These are phyloP conservation scores for Aspergillus sp. DNA, from an alignment of 2,329 filamentous ascomycete genomes.

Conservation along the genomic window DNA sequence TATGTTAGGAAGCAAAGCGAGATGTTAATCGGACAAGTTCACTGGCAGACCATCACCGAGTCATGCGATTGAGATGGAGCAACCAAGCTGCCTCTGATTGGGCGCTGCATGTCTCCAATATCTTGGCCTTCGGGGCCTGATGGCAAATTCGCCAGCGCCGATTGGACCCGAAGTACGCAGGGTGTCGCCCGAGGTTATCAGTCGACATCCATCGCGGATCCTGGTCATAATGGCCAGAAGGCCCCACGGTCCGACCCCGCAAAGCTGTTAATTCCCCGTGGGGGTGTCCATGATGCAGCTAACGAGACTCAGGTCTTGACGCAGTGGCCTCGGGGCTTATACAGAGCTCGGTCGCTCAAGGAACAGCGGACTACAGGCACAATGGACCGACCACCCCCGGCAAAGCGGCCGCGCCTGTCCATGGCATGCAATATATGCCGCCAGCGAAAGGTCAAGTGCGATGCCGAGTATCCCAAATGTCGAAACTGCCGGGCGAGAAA, in stretches of 20 bases:
- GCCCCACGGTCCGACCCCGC: no score
- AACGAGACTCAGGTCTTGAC: no score
- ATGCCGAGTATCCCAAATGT: constrained; percentile 28
- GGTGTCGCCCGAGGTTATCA: no score
- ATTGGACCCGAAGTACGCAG: constrained; percentile 2
- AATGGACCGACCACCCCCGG: background rate
- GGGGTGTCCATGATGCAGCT: background rate
- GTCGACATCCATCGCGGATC: no score
- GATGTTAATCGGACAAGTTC: background rate
- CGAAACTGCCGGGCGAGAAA: constrained; percentile 26
- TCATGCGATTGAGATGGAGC: no score
- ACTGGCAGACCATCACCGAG: no score
- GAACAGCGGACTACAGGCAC: background rate
- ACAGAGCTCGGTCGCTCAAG: background rate
- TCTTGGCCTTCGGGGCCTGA: background rate
- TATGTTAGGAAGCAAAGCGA: background rate
- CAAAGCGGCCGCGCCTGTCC: constrained; percentile 18
- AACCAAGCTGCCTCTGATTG: background rate
- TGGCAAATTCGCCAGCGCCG: background rate
- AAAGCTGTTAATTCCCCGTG: background rate
- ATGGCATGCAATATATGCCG: constrained; percentile 29
- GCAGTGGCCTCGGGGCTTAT: background rate
- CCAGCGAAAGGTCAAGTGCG: constrained; percentile 28
- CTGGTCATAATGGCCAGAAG: background rate
- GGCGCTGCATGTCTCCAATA: background rate